These are phyloP conservation scores for Microdochium nivale DNA, from an alignment of 2,329 filamentous ascomycete species.

Conservation along the genomic window DNA sequence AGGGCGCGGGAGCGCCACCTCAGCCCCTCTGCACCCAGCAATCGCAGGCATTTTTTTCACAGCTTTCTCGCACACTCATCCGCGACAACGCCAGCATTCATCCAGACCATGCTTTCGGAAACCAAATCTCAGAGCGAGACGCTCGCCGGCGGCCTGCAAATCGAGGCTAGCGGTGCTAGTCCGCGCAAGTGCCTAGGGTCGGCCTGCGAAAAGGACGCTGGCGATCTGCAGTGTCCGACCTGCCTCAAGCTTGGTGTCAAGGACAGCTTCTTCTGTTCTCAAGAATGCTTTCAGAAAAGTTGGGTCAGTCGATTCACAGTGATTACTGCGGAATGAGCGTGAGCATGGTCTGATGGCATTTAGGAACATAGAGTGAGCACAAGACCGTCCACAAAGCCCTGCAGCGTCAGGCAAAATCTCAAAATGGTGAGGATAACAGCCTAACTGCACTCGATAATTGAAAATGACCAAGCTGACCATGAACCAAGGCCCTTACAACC, in stretches of 20 bases:
- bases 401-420: conserved; percentile 2
- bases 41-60: background rate
- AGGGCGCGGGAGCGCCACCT: too few relatives aligned
- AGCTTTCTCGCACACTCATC: too few relatives aligned
- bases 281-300: conserved; percentile 73
- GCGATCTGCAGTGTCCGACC: conserved; percentile 62
- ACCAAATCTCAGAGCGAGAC: background rate
- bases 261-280: conserved; percentile 69
- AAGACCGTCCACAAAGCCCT: conserved; percentile 55
- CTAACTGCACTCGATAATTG: conserved; percentile 35
- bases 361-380: conserved; percentile 37
- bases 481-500: conserved; percentile 60
- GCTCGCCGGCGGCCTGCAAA: background rate
- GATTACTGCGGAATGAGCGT: background rate
- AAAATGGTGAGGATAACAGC: conserved; percentile 2
- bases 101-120: background rate
- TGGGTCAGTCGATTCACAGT: conserved; percentile 34
- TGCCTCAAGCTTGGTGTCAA: conserved; percentile 60
- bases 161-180: background rate
- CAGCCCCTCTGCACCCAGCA: too few relatives aligned
- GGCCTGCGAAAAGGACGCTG: conserved; percentile 61
- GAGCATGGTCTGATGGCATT: background rate
- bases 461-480: conserved; percentile 57
- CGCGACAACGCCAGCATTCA: too few relatives aligned
- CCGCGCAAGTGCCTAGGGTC: conserved; percentile 48